Base-by-base conservation (phyloP, 1,139 yeast species). In the Sugiyamaella pinicola region DNA sequence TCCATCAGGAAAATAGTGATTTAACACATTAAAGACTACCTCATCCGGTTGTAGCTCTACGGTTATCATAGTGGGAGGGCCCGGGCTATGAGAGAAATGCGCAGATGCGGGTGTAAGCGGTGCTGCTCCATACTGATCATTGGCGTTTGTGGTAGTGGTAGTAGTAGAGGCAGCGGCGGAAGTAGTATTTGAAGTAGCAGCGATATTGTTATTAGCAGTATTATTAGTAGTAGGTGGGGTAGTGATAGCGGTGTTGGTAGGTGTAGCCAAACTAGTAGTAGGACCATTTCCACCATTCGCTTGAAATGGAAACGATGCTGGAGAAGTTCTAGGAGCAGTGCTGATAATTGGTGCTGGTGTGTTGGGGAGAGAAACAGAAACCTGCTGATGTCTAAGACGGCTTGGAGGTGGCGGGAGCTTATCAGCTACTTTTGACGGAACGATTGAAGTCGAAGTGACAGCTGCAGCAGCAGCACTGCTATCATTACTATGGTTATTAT, bases 1-100 rank as follows among this genome's bases (percentile, higher is more conserved):
- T 0, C 91, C 91, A 15, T 74, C 67, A 0, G 93, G 90, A 63
- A 73, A 87, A 62, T 79, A 77, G 28, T 72, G 72, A 55, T 85
- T 90, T 17, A 87, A 61, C 0, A 86, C 60, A 9, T 73, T 70
- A 80, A 83, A 83, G 1, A 87, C 83, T 31, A 74, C 67, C 52
- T 79, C 81, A 64, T 87, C 95, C 0, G 95, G 89, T 54, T 58
- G 61, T 13, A 62, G 52, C 12, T 53, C 55, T 13, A 53, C 29
- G 2, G 48, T 26, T n/a, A 39, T 18, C 2, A 43, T 41, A 8
- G 17, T 35, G 6, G 34, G 19, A 1, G 44, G 42, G 9, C 46
- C 46, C 6, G 55, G 55, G 29, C 55, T 49, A 31, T 40, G 52
- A 22, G 42, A 21, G 35, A 52, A 46, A 8, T 47, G 35, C 12